Percentiles rank a stretch among this genome's conserved stretches.
phyloP scores from a whole-genome alignment of 306 rosid species.

The Pueraria montana region DNA sequence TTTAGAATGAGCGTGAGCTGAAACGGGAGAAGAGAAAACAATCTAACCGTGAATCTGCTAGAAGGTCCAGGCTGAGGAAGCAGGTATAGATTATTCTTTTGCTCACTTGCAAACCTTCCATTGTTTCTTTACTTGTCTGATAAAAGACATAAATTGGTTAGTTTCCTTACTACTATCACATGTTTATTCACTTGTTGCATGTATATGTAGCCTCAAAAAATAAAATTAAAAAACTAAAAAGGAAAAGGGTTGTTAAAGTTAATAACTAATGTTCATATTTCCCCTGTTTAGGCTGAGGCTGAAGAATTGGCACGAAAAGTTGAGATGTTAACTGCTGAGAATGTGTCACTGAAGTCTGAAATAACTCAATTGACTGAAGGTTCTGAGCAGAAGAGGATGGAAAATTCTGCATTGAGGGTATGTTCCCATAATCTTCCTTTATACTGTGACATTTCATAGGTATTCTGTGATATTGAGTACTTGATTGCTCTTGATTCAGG shows the following conservation, averaged over 20 bases:
- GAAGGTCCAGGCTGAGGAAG: conserved; percentile 97
- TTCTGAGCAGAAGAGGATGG: conserved; percentile 77
- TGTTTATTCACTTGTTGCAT: not conserved
- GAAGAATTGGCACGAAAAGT: conserved; percentile 86
- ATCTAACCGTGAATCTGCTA: conserved; percentile 97
- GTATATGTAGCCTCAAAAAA: not conserved
- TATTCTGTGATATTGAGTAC: conserved; percentile 40
- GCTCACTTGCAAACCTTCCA: not conserved
- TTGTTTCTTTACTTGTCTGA: not conserved
- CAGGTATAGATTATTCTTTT: conserved; percentile 67
- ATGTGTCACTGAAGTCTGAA: conserved; percentile 74
- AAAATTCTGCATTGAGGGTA: conserved; percentile 82
- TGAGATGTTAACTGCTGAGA: conserved; percentile 68
- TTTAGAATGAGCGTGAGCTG: conserved; percentile 83
- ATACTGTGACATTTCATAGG: not conserved
- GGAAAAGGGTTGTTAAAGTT: not conserved
- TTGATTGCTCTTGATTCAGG: conserved; percentile 58
- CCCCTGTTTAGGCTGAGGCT: conserved; percentile 76
- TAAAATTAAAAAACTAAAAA: not conserved
- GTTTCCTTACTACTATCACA: not conserved
- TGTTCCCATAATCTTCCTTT: not conserved
- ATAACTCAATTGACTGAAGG: conserved; percentile 66
- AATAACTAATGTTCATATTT: conserved; percentile 38
- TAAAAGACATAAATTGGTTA: not conserved
- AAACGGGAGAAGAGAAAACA: conserved; percentile 98